Evolutionary conservation across 495 filamentous ascomycete genomes (phyloP), one percentile per base, ranked within the genome.

Genomic region (Aspergillus sparsus): DNA sequence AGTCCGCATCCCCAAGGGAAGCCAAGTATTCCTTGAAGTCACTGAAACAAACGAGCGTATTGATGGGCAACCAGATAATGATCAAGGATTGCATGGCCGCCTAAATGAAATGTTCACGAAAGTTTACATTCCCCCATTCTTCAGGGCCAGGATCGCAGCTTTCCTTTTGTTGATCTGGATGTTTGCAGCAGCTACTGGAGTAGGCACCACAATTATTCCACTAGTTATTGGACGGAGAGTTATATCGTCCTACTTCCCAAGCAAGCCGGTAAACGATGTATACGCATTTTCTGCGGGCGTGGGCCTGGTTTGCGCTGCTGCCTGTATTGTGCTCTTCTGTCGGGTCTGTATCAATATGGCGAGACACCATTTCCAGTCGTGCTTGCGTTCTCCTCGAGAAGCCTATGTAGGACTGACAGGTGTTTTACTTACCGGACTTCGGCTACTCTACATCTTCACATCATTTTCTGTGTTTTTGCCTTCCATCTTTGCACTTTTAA

Each of bases 231-330:
- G 94, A 13, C 88, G 94, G 13, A 78, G 74, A 55, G 78, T 97
- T 54, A 87, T 97, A 67, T 80, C 85, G 31, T 71, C 77, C 7
- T 75, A 89, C 15, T 83, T 94, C 49, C 88, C 89, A 13, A 68
- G 74, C 15, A 78, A 87, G 39, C 84, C 86, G 16, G 86, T 91
- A 68, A 98, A 97, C 71, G 94, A 99, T 70, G 87, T 99, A 37
- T 98, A 99, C 70, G 93, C 95, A 10, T 96, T 96, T 71, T 94
- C 90, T 49, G 84, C 91, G 39, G 94, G 94, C 16, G 80, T 93
- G 57, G 93, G 92, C 67, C 76, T 90, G 15, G 80, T 94, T 31
- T 89, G 89, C 53, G 82, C 82, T 6, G 66, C 83, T 12, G 74
- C 80, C 12, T 93, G 90, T 69, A 64, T 79, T 32, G 62, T 83